Base-by-base conservation (phyloP, 176 grass and related monocot genomes). In the Rhynchospora tenuis region DNA sequence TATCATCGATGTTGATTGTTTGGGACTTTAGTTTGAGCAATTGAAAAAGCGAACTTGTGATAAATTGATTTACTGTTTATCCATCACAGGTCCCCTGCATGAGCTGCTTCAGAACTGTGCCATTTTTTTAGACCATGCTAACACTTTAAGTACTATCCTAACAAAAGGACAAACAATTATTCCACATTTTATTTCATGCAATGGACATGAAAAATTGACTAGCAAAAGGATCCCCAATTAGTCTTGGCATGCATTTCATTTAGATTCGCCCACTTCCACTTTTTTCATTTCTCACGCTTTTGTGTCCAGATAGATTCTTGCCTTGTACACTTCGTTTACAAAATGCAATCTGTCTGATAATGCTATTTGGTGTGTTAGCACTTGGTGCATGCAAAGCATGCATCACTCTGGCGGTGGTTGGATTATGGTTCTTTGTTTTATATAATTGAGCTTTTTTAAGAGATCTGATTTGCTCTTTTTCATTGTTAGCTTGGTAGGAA, bases 281-380 rank as follows among this genome's bases (percentile, higher is more conserved):
- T 51, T 70, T 46, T 50, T 50, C 22, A 51, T 74, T 19, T 50
- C 73, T 76, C 24, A 76, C 24, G n/a, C 73, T 77, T 77, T 77
- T 77, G 50, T 31, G 24, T 7, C 26, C 73, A 77, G 73, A 77
- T 54, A 56, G 73, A 77, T 77, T 77, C 24, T 77, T 77, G 73
- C 50, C 50, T 56, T 77, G 73, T n/a, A 77, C 50, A 48, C 50
- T 77, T 77, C 24, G 50, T 56, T 56, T 77, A 77, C 24, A 74
- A 51, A 27, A 24, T 20, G 2, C 23, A 52, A 16, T 51, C 26
- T 26, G 45, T 19, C 20, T 74, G 33, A 69, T 69, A 64, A 64
- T 44, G 65, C 33, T 61, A 69, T 44, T 12, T 72, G 42, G 42
- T 72, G 17, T 47, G 19, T 72, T 47, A 8, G 8, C 8, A 17